Percentiles rank a stretch among this genome's conserved stretches.
phyloP scores from a whole-genome alignment of 108 stramenopile species.

The Cyclostephanos invisitatus region DNA sequence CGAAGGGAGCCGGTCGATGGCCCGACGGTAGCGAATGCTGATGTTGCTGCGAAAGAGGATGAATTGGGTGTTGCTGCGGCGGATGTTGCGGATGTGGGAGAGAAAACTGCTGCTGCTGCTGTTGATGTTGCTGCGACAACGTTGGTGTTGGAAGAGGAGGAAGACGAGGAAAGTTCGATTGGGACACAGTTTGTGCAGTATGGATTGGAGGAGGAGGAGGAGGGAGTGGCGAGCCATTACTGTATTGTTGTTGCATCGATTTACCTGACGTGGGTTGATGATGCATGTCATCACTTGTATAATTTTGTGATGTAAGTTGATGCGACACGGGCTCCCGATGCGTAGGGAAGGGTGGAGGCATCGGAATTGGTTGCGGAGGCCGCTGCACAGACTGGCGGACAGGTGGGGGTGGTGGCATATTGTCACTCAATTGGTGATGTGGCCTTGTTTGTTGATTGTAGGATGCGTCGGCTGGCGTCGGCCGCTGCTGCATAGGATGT shows the following conservation, averaged over 20 bases:
- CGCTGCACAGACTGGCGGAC: neutral
- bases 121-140: conserved; percentile 7
- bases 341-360: neutral
- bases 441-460: conserved; percentile 2
- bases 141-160: conserved; percentile 9
- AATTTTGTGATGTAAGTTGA: neutral
- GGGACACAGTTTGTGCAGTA: conserved; percentile 7
- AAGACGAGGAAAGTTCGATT: neutral
- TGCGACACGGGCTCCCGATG: neutral
- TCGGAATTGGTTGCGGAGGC: neutral
- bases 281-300: neutral
- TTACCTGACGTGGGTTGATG: neutral
- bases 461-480: neutral
- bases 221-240: neutral
- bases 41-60: neutral
- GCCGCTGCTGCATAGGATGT: neutral
- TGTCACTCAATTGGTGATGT: neutral
- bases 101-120: conserved; percentile 1
- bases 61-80: conserved; percentile 12
- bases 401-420: neutral
- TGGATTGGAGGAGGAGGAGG: conserved; percentile 5
- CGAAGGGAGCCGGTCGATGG: neutral
- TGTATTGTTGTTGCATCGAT: conserved; percentile 7
- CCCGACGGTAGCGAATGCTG: conserved; percentile 6
- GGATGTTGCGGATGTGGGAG: conserved; percentile 2